phyloP scores from a whole-genome alignment of 1,284 basidiomycete genomes.

The Sporisorium reilianum region DNA sequence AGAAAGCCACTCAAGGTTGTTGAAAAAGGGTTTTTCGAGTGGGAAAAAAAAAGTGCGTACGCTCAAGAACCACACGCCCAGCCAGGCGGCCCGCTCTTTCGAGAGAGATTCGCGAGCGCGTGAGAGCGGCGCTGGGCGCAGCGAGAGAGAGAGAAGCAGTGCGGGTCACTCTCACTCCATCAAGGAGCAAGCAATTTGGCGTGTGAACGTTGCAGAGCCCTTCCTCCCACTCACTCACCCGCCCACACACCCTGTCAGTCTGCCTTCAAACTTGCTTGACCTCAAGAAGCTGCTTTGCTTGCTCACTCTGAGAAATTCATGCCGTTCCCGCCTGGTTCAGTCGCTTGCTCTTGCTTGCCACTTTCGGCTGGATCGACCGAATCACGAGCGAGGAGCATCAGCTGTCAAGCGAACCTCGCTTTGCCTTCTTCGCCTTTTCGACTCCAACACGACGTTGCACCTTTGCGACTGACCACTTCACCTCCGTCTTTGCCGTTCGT shows the following conservation, averaged over 20 bases:
- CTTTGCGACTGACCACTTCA: no score
- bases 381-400: not conserved
- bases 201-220: no score
- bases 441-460: no score
- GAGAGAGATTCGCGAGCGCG: slow-evolving; percentile 9
- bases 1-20: slow-evolving; percentile 4
- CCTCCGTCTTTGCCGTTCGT: not conserved
- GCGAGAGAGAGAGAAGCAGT: no score
- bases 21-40: not conserved
- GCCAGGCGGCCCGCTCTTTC: not conserved
- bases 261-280: no score
- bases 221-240: not conserved
- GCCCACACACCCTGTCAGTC: not conserved
- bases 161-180: not conserved
- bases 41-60: slow-evolving; percentile 5
- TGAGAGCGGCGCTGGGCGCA: not conserved
- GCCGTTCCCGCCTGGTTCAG: not conserved
- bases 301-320: not conserved
- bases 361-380: slow-evolving; percentile 11
- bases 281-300: no score
- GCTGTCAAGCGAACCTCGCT: not conserved
- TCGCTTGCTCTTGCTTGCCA: slow-evolving; percentile 1
- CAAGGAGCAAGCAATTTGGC: not conserved
- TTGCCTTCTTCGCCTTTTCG: not conserved
- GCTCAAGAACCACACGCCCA: not conserved